Evolutionary conservation across 441 rosid species (phyloP), one percentile per base, ranked within the genome.

Genomic region (Populus trichocarpa): DNA sequence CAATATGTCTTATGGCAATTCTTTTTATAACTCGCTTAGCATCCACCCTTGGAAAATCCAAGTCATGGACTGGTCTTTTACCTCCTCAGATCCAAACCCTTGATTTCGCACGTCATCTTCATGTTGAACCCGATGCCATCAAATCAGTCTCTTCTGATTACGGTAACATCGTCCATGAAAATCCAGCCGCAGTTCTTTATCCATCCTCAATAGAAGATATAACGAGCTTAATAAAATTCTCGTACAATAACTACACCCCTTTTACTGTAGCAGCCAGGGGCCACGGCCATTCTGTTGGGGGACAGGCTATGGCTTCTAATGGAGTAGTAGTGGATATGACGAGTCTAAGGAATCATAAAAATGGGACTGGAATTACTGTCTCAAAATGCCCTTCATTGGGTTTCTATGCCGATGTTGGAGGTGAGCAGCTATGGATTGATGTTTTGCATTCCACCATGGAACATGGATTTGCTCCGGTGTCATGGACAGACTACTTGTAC

Each of bases 401-500:
- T 1, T 50, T 77, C 73, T 91, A 87, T 36, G 98, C 93, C 10
- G 98, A 96, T 61, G 96, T 93, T 13, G 94, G 95, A 1, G 96
- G 95, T 0, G 98, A 88, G 73, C 86, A 88, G 75, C 85, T 93
- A 18, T 96, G 99, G 99, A 85, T 91, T 67, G 95, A 96, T 75
- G 98, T 94, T 81, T 32, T 96, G 57, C 75, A 83, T 61, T 87
- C 79, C 63, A 80, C 94, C n/a, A 25, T 84, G 71, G 69, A 79
- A 71, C 83, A 80, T 71, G 98, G 98, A 32, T 84, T 93, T 66
- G 84, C 98, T 42, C 97, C 99, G 46, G 85, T 85, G 57, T 87
- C 98, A 13, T 96, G 92, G 91, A 93, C 99, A 1, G 99, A 96
- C 75, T 96, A 93, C 70, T 78, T 96, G 89, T 85, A 93, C 82